Evolutionary conservation across 495 filamentous ascomycete species (phyloP), one percentile per base, ranked within the genome.

Genomic region (Cairneyella variabilis): DNA sequence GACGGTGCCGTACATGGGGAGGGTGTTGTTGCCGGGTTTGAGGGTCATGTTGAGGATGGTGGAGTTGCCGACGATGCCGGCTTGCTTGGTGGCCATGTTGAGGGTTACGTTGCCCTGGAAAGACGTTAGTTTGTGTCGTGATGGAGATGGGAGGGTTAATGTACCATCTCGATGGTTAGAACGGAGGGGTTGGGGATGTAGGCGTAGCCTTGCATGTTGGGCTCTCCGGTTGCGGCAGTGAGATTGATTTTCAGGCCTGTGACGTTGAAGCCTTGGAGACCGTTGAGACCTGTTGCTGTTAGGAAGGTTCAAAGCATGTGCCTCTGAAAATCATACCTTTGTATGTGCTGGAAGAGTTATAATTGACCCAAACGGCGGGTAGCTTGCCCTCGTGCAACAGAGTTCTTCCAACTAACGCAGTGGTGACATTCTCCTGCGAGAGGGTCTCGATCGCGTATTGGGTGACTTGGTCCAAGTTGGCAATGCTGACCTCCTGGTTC

Each of bases 191-290:
- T 92, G 51, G 88, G 87, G 32, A 92, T 86, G 47, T 61, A 70
- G 30, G 80, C 76, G 3, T 69, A 76, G 58, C 80, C 88, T 27
- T 76, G 69, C 72, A 88, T 78, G 69, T 90, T 90, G 45, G 76
- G 71, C 45, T 75, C 73, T 46, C 75, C 68, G 20, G 61, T 36
- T 27, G 71, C 62, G 6, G 62, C 32, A 12, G 58, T 54, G 45
- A 72, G 44, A 40, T 76, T 57, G 52, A 86, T 83, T 14, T 69
- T 65, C 43, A 90, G 76, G 48, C 72, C 67, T 16, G 66, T 64
- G 11, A 77, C 64, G 37, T 72, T 72, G 66, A 60, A 60, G 17
- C 62, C 62, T 32, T 46, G 30, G 3, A 64, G 39, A 4, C 55
- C 62, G 60, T 84, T 83, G 28, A 86, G 67, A 11, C 78, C 82